Evolutionary conservation across 1,284 basidiomycete genomes (phyloP), one percentile per base, ranked within the genome.

Genomic region (Moesziomyces sp.): DNA sequence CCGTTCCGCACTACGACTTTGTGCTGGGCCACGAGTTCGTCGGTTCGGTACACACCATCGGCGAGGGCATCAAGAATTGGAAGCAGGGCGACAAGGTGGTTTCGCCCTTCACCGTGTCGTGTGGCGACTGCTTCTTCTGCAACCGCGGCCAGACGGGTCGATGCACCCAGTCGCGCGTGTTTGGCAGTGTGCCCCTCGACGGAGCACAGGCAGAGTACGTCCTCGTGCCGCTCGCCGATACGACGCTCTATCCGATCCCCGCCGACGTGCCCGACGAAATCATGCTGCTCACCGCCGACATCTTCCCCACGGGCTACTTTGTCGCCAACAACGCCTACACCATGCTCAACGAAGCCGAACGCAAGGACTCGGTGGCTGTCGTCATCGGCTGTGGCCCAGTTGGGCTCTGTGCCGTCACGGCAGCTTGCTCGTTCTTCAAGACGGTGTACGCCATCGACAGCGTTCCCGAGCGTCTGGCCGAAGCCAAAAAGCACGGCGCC

Each of bases 121-220:
- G 94, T 58, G 66, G 67, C n/a, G 53, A 59, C 48, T 85, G 85
- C 82, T 82, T 77, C 63, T 90, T 89, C 76, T 95, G 93, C 82
- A 87, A 89, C 3, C 82, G 90, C 28, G 91, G 91, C 26, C 91
- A 90, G 82, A 93, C 92, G 2, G 90, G 89, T 40, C 88, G 93
- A 48, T 95, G 94, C 83, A 85, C 87, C 1, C 85, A 89, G 65
- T 89, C 90, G 7, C 84, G 85, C 26, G 86, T 93, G 10, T 92
- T 94, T 81, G 93, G 93, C 16, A 89, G 89, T 35, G 89, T 90
- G 0, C 80, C 84, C 11, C 88, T 93, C 0, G 89, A 91, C 9
- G 94, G 93, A 13, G 92, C 90, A 1, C 94, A 96, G 86, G 93
- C 93, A 0, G 93, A 94, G 84, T 96, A 91, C 82, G 88, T 93